These are phyloP conservation scores for Trichoderma sp. DNA, from an alignment of 2,329 filamentous ascomycete genomes.

Conservation along the genomic window DNA sequence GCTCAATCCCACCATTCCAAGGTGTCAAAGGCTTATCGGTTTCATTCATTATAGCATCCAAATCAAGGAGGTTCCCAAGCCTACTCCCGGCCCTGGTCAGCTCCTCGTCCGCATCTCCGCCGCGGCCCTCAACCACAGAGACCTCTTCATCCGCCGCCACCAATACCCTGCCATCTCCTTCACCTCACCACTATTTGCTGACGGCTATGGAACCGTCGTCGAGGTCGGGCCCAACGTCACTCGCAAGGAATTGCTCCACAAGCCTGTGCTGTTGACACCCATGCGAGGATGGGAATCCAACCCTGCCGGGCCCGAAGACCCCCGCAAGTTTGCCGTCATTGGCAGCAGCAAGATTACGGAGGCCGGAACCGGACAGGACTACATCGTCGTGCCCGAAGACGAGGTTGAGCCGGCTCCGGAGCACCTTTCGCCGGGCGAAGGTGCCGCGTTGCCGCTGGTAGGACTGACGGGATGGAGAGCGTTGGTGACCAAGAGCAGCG, in stretches of 20 bases:
- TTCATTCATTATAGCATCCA: constrained; percentile 47
- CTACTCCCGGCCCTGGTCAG: constrained; percentile 62
- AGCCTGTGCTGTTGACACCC: constrained; percentile 76
- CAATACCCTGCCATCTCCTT: constrained; percentile 87
- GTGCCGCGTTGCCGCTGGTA: constrained; percentile 79
- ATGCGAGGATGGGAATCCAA: constrained; percentile 72
- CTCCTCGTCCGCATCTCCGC: constrained; percentile 74
- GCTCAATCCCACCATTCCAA: background rate
- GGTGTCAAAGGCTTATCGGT: constrained; percentile 15
- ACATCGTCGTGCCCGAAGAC: constrained; percentile 62
- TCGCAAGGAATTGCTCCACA: constrained; percentile 47
- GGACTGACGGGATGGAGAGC: constrained; percentile 89
- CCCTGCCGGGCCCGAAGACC: constrained; percentile 70
- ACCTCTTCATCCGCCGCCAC: constrained; percentile 89
- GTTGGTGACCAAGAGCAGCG: constrained; percentile 72
- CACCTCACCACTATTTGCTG: constrained; percentile 72
- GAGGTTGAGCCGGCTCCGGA: constrained; percentile 75
- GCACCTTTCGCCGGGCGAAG: constrained; percentile 71
- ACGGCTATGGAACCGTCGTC: constrained; percentile 75
- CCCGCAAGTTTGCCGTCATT: constrained; percentile 58
- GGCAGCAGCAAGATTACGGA: constrained; percentile 63
- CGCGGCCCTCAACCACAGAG: constrained; percentile 88
- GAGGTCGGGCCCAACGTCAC: constrained; percentile 53
- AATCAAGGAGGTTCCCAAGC: constrained; percentile 60
- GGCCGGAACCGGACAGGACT: constrained; percentile 73